Conservation (phyloP, 148 eudicot species). For the Silene uniflora region DNA sequence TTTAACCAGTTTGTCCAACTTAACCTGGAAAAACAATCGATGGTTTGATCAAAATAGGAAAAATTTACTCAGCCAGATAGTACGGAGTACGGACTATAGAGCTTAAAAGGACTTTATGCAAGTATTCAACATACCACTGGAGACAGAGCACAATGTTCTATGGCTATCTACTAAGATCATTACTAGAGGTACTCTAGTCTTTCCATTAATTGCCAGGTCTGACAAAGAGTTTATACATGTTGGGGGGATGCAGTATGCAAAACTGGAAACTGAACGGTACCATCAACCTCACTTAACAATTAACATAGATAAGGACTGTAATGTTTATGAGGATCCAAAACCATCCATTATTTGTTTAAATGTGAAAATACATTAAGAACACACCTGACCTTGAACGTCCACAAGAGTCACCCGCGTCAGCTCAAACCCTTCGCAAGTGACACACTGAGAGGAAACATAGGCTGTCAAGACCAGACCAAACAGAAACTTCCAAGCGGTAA, state of each 20-base stretch:
- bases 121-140: not conserved
- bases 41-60: not conserved
- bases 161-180: not conserved
- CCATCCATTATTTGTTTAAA: not conserved
- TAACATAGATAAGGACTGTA: not conserved
- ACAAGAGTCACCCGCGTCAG: conserved; percentile 87
- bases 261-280: not conserved
- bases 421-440: conserved; percentile 84
- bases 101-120: not conserved
- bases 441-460: conserved; percentile 43
- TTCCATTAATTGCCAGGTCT: not conserved
- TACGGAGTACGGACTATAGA: not conserved
- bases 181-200: not conserved
- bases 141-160: not conserved
- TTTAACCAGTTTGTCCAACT: conserved; percentile 90
- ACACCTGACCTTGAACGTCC: conserved; percentile 80
- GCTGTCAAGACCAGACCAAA: not conserved
- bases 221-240: conserved; percentile 2
- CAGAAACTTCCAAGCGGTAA: not conserved
- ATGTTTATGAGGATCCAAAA: not conserved
- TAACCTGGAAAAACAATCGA: conserved; percentile 47
- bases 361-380: conserved; percentile 17
- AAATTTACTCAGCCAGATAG: not conserved
- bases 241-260: conserved; percentile 4
- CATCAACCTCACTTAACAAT: not conserved